Evolutionary conservation across 306 rosid species (phyloP).

Genomic region (Trifolium fragiferum): DNA sequence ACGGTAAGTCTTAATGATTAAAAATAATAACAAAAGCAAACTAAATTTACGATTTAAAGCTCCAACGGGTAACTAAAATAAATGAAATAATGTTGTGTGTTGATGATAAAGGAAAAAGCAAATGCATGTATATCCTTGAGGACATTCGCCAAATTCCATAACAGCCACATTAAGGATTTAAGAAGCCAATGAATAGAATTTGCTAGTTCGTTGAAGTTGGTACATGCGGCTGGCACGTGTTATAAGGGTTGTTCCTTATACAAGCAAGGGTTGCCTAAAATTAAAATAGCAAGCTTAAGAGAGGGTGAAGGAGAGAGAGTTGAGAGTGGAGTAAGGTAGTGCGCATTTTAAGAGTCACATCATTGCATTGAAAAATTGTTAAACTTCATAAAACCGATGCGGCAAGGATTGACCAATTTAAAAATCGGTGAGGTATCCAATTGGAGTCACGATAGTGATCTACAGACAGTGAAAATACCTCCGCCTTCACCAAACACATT

Average conservation of each 20-base stretch:
- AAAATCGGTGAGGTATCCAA: not conserved
- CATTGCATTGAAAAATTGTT: not conserved
- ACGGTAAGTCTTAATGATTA: not conserved
- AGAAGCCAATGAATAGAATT: no score
- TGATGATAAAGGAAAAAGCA: not conserved
- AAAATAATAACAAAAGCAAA: conserved; percentile 17
- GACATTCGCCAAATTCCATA: not conserved
- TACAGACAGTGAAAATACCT: not conserved
- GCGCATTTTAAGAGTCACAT: no score
- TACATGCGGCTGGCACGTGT: not conserved
- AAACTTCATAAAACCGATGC: not conserved
- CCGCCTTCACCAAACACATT: not conserved
- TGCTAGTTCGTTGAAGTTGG: not conserved
- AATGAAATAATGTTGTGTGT: conserved; percentile 27
- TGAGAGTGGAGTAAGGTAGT: not conserved
- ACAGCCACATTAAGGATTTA: not conserved
- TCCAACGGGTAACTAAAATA: not conserved
- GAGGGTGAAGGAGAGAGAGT: not conserved
- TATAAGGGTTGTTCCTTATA: not conserved
- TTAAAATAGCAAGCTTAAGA: not conserved
- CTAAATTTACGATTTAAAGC: conserved; percentile 6
- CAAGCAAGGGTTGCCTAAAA: not conserved
- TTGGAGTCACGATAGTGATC: not conserved
- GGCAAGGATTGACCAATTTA: not conserved
- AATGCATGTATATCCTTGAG: not conserved